Evolutionary conservation across 1,139 yeast species (phyloP), one percentile per base, ranked within the genome.

Genomic region (Pichia sp.): DNA sequence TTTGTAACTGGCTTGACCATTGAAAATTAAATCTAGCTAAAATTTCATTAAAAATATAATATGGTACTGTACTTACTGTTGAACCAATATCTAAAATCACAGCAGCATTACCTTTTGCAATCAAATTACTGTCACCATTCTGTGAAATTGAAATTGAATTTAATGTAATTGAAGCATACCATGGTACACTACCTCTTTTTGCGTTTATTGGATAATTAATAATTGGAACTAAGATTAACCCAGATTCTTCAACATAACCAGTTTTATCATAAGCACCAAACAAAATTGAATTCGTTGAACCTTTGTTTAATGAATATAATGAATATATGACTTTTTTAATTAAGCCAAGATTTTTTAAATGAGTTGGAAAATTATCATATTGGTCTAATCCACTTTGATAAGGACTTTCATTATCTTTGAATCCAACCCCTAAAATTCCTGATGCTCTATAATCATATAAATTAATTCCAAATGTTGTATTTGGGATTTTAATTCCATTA

Each of bases 31-130:
- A 55, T 2, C 56, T 48, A 2, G 51, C 43, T 0, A 75, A 78
- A 46, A 78, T 60, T 8, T 61, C 52, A 4, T 59, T 57, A 7
- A 74, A 61, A 27, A 73, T 55, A 16, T 54, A 58, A 2, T 55
- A 43, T 22, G 85, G 82, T 1, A 79, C 59, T 49, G 68, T 69
- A 9, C 80, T 67, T 37, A 73, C 61, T 2, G 86, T 74, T 8
- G 85, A 71, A 26, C 87, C 87, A 3, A 83, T 70, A 60, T 82
- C 89, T 33, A 82, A 61, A 39, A 77, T 60, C 2, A 76, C 80
- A 1, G 73, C 64, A 26, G 64, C 55, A 37, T 58, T 55, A 27
- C 61, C 55, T 12, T 55, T 43, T 31, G 70, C 73, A 39, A 72
- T 61, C 16, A 50, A 43, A n/a, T n/a, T n/a, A 32, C 11, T 32